phyloP scores from a whole-genome alignment of 176 grass and related monocot species.

The Rhipidocladum racemiflorum region DNA sequence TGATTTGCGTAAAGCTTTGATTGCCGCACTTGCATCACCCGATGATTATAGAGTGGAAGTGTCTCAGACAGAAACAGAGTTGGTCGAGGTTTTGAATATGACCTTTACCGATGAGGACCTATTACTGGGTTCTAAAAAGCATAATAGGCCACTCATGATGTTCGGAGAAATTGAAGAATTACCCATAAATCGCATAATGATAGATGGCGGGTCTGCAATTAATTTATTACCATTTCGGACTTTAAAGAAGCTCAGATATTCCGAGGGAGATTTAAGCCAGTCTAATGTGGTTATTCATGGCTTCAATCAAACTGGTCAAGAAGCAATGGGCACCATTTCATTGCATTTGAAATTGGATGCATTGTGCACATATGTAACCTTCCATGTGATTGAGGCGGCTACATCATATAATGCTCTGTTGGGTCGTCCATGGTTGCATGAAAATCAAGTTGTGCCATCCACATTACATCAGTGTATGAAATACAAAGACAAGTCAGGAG shows the following conservation, averaged over 20 bases:
- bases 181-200: not conserved
- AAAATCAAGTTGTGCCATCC: not conserved
- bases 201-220: not conserved
- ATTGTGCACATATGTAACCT: not conserved
- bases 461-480: not conserved
- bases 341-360: not conserved
- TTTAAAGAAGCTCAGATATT: not conserved
- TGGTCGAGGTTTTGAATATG: no score
- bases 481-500: not conserved
- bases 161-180: not conserved
- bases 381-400: not conserved
- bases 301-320: not conserved
- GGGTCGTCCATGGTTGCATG: not conserved
- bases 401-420: not conserved
- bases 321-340: not conserved
- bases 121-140: not conserved
- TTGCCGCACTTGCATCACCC: no score
- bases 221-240: not conserved
- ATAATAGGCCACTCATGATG: not conserved
- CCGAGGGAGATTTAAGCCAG: not conserved
- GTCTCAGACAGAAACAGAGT: no score
- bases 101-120: not conserved
- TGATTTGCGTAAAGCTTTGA: no score
- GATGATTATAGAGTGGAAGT: no score
- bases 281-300: conserved; percentile 4